Conservation (phyloP, 2,329 filamentous ascomycete genomes). For the Scolecobasidium constrictum region DNA sequence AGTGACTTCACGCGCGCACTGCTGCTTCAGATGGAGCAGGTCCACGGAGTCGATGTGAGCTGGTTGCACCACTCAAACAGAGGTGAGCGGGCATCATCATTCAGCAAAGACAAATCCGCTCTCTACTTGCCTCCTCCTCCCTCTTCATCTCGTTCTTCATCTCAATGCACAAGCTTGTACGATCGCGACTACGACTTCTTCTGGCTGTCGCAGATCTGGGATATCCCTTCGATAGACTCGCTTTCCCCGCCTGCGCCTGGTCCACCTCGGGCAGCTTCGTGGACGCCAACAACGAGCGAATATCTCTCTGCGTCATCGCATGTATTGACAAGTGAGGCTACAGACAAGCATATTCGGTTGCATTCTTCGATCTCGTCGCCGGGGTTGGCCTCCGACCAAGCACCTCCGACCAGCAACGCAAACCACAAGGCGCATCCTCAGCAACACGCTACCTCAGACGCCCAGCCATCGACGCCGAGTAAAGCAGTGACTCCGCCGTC, state of each 20-base stretch:
- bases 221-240: not conserved
- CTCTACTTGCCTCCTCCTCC: not conserved
- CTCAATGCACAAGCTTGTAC: not conserved
- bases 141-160: not conserved
- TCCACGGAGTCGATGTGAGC: slow-evolving; percentile 75
- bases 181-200: not conserved
- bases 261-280: too few relatives aligned
- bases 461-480: slow-evolving; percentile 11
- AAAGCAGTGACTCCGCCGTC: too few relatives aligned
- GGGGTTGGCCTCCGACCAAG: not conserved
- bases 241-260: not conserved
- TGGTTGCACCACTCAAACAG: slow-evolving; percentile 81
- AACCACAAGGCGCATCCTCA: not conserved
- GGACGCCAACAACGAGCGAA: too few relatives aligned
- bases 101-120: not conserved
- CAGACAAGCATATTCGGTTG: not conserved
- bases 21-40: slow-evolving; percentile 57
- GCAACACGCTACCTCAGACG: not conserved
- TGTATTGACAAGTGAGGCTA: not conserved
- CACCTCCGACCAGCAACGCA: not conserved
- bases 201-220: not conserved
- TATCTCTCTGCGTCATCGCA: not conserved
- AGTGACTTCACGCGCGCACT: too few relatives aligned
- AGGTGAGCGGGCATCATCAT: slow-evolving; percentile 53
- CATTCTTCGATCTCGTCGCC: not conserved